These are phyloP conservation scores for Albugo laibachii DNA, from an alignment of 352 stramenopile species.

Conservation along the genomic window DNA sequence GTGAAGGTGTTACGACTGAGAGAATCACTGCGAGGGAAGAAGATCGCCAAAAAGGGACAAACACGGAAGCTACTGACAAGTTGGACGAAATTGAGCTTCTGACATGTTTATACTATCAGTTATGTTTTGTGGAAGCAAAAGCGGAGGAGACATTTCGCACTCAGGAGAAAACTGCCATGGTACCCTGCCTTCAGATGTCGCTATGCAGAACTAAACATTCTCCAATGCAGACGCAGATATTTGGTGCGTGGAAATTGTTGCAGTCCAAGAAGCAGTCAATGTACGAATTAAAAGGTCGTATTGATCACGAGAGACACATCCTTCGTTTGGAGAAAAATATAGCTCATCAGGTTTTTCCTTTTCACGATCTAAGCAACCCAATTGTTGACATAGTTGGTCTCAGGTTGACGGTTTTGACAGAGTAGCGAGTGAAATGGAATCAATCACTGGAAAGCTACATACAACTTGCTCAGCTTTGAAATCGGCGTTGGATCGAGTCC, in stretches of 20 bases:
- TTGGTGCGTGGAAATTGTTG: slow-evolving; percentile 18
- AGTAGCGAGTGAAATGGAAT: too few relatives aligned
- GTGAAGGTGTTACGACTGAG: background rate
- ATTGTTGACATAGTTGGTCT: too few relatives aligned
- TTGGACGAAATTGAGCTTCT: slow-evolving; percentile 28
- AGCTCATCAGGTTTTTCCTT: slow-evolving; percentile 10
- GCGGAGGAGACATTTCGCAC: slow-evolving; percentile 14
- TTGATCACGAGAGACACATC: slow-evolving; percentile 19
- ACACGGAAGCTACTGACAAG: slow-evolving; percentile 1
- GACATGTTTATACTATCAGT: slow-evolving; percentile 24
- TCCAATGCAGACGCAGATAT: slow-evolving; percentile 10
- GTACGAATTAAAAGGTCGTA: slow-evolving; percentile 17
- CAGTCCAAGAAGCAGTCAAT: slow-evolving; percentile 29
- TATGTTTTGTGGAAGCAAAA: slow-evolving; percentile 25
- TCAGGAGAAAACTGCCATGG: slow-evolving; percentile 29
- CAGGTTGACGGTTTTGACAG: too few relatives aligned
- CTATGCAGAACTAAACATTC: too few relatives aligned
- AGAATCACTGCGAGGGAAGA: background rate
- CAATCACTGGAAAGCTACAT: too few relatives aligned
- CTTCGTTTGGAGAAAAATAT: slow-evolving; percentile 12
- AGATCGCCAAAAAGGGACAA: slow-evolving; percentile 3
- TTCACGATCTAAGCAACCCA: background rate
- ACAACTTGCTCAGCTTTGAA: too few relatives aligned
- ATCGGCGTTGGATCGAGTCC: too few relatives aligned
- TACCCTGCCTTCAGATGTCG: slow-evolving; percentile 1